Evolutionary conservation across 2,329 filamentous ascomycete genomes (phyloP), one percentile per base, ranked within the genome.

Genomic region (Pleurostoma richardsiae): DNA sequence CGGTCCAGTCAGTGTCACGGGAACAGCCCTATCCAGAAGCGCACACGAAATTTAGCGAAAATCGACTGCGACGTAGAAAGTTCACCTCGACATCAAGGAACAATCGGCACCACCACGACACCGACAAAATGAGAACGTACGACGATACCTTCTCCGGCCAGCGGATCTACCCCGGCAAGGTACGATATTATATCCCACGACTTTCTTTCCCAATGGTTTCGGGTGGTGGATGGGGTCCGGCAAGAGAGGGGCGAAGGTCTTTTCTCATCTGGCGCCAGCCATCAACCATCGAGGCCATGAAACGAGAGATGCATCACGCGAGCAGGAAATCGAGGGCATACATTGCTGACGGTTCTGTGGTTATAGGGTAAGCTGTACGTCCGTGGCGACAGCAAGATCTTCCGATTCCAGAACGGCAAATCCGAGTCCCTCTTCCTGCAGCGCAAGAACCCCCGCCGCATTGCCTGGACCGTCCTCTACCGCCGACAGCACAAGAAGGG

Each of bases 321-420:
- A 36, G 33, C 8, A 36, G 33, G 33, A 36, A 36, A 36, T n/a
- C 33, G 8, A 36, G 8, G 33, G 8, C n/a, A 43, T 42, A 29
- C 39, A 49, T 49, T 49, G 50, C 64, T 67, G 57, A 67, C 56
- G 41, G 42, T 52, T 44, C 43, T 53, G 51, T 51, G 44, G 47
- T 43, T 66, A 69, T 71, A 97, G 94, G 94, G 94, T 82, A 97
- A 97, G 83, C 88, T 99, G 80, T 99, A 92, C 82, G 81, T 99
- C 83, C 90, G 94, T 77, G 91, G 92, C 72, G 94, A 99, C 84
- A 95, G 88, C 90, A 99, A 97, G 84, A 85, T 97, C 83, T 99
- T 99, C 88, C 91, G 94, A 72, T 99, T 99, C 88, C 90, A 96
- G 79, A 96, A 95, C 79, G 90, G 94, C 82, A 99, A 99, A 82